Conservation (phyloP, 106 monocot genomes). For the Dendrobium nobile region DNA sequence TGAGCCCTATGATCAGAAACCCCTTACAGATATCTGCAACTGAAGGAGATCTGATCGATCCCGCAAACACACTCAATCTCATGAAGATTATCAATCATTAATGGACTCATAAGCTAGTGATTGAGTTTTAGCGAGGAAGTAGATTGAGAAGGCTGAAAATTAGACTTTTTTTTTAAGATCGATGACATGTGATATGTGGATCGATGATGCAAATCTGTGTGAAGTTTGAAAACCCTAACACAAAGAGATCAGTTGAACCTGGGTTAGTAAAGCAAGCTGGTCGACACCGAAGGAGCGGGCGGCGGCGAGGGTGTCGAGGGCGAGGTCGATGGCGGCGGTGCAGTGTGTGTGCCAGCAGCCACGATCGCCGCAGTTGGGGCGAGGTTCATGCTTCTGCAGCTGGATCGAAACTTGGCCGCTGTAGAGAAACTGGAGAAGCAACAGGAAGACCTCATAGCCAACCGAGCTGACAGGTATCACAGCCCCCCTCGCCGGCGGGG, state of each 20-base stretch:
- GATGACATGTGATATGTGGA: neutral
- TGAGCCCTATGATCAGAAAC: too few species aligned
- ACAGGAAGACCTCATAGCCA: slow-evolving; percentile 63
- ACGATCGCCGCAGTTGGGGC: slow-evolving; percentile 57
- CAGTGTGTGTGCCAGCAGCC: slow-evolving; percentile 97
- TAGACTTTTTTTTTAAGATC: too few species aligned
- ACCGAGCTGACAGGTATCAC: slow-evolving; percentile 83
- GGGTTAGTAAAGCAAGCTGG: slow-evolving; percentile 68
- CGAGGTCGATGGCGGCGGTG: slow-evolving; percentile 84
- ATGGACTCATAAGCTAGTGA: too few species aligned
- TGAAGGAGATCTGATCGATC: too few species aligned
- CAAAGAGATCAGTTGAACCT: slow-evolving; percentile 28
- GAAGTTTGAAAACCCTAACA: too few species aligned
- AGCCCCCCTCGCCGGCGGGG: neutral
- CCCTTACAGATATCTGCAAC: too few species aligned
- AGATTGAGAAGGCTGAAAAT: too few species aligned
- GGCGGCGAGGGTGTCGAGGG: slow-evolving; percentile 80
- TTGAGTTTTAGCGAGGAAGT: too few species aligned
- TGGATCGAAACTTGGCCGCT: slow-evolving; percentile 78
- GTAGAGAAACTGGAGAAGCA: slow-evolving; percentile 69
- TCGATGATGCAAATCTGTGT: too few species aligned
- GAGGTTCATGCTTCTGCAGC: slow-evolving; percentile 79
- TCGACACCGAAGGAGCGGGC: slow-evolving; percentile 87
- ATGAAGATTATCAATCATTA: too few species aligned
- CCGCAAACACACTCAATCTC: too few species aligned